Conservation (phyloP, 2,329 filamentous ascomycete species). For the Botrytis galanthina region DNA sequence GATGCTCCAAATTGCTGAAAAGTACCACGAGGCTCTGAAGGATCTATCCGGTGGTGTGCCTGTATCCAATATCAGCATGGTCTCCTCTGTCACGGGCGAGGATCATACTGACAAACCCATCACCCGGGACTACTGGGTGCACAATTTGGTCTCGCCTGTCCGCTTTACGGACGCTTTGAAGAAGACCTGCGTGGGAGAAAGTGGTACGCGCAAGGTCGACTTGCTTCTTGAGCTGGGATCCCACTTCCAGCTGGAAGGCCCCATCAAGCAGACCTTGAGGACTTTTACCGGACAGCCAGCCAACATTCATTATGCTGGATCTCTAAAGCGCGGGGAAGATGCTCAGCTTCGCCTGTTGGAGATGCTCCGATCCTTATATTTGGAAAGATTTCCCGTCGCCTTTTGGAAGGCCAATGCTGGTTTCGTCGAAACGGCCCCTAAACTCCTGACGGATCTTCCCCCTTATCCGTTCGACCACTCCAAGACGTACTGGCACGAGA, state of each 20-base stretch:
- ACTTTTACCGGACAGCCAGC: constrained; percentile 36
- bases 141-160: constrained; percentile 46
- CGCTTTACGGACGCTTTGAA: not conserved
- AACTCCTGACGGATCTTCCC: constrained; percentile 42
- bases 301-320: constrained; percentile 11
- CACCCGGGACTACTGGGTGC: constrained; percentile 43
- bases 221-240: constrained; percentile 26
- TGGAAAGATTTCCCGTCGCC: constrained; percentile 38
- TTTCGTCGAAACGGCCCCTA: constrained; percentile 25
- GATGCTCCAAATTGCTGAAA: not conserved
- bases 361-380: constrained; percentile 21
- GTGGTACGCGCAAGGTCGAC: not conserved
- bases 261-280: constrained; percentile 32
- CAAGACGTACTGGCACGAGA: constrained; percentile 53
- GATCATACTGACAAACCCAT: not conserved
- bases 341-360: constrained; percentile 21
- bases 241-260: constrained; percentile 26
- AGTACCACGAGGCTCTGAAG: not conserved
- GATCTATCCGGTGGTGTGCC: not conserved
- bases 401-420: constrained; percentile 49
- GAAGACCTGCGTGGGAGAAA: not conserved
- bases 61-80: constrained; percentile 39
- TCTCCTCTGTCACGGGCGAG: constrained; percentile 44
- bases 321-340: constrained; percentile 16
- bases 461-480: constrained; percentile 54